A percentile compares a stretch with the other conserved stretches of the same genome.
Conservation (phyloP, 139 green algal species). For the Tetradesmus obliquus region DNA sequence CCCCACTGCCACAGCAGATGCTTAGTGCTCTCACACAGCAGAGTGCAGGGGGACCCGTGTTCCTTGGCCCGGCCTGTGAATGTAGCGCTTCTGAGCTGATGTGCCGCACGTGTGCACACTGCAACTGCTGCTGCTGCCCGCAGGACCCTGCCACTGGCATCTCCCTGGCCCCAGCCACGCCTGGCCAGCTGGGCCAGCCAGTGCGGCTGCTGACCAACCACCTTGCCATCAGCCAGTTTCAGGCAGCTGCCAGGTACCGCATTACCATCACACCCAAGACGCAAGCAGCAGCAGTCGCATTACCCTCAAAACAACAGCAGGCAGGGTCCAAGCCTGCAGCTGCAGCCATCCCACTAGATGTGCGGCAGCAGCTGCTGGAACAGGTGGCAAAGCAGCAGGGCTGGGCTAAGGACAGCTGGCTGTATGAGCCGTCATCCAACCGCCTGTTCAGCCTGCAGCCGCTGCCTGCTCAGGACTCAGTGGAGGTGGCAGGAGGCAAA, state of each 20-base stretch:
- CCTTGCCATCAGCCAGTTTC: not conserved
- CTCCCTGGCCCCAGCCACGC: not conserved
- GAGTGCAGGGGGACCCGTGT: not conserved
- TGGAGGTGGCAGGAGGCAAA: not conserved
- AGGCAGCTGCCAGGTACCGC: not conserved
- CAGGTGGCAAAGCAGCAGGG: not conserved
- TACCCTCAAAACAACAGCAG: not conserved
- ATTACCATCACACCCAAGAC: constrained; percentile 10
- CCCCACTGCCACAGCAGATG: not conserved
- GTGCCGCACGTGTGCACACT: not conserved
- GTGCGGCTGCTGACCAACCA: constrained; percentile 24
- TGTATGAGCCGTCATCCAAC: constrained; percentile 26
- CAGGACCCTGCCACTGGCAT: constrained; percentile 22
- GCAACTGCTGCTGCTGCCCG: not conserved
- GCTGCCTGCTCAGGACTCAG: not conserved
- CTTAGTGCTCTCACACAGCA: not conserved
- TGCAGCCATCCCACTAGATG: constrained; percentile 2
- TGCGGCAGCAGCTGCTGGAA: constrained; percentile 10
- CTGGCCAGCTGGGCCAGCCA: constrained; percentile 10
- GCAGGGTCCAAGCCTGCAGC: not conserved
- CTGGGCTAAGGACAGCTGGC: constrained; percentile 8
- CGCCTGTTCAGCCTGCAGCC: constrained; percentile 1
- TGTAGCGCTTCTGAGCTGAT: not conserved
- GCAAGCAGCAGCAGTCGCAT: not conserved
- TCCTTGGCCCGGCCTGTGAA: not conserved